phyloP scores from a whole-genome alignment of 148 eudicot genomes.

The Polygonum aviculare region DNA sequence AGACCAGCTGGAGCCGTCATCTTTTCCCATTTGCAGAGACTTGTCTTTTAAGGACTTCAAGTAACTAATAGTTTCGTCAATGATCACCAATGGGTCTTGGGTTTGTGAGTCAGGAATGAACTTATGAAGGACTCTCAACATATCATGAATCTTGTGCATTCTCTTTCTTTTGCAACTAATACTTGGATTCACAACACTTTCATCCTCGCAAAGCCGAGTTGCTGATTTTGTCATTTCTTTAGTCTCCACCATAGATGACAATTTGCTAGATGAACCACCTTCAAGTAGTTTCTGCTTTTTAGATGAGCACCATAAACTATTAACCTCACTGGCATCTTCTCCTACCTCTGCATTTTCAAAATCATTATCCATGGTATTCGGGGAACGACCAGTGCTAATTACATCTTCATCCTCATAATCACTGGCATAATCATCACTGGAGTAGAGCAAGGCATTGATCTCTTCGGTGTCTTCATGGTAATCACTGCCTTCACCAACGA shows the following conservation, averaged over 20 bases:
- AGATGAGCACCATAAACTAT: slow-evolving; percentile 25
- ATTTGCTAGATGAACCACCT: slow-evolving; percentile 29
- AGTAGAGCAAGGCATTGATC: slow-evolving; percentile 64
- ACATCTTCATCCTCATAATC: slow-evolving; percentile 37
- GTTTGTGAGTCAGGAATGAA: slow-evolving; percentile 42
- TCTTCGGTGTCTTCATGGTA: slow-evolving; percentile 69
- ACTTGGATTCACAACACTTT: slow-evolving; percentile 20
- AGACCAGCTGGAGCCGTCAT: slow-evolving; percentile 19
- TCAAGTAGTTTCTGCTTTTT: slow-evolving; percentile 47
- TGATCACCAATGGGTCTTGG: slow-evolving; percentile 49
- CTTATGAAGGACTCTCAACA: slow-evolving; percentile 35
- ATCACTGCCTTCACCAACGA: slow-evolving; percentile 33
- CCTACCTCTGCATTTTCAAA: slow-evolving; percentile 17
- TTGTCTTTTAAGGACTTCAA: slow-evolving; percentile 53
- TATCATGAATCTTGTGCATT: slow-evolving; percentile 43
- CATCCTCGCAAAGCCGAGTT: slow-evolving; percentile 6
- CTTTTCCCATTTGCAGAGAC: slow-evolving; percentile 22
- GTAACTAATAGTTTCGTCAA: slow-evolving; percentile 58
- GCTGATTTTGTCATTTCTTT: background rate
- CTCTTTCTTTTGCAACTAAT: slow-evolving; percentile 18
- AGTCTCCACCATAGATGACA: slow-evolving; percentile 10
- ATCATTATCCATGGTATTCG: slow-evolving; percentile 21
- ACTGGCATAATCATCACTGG: slow-evolving; percentile 32
- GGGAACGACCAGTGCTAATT: slow-evolving; percentile 54
- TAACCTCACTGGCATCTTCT: slow-evolving; percentile 30